phyloP scores from a whole-genome alignment of 1,284 basidiomycete species.

The Agaricales sp. region DNA sequence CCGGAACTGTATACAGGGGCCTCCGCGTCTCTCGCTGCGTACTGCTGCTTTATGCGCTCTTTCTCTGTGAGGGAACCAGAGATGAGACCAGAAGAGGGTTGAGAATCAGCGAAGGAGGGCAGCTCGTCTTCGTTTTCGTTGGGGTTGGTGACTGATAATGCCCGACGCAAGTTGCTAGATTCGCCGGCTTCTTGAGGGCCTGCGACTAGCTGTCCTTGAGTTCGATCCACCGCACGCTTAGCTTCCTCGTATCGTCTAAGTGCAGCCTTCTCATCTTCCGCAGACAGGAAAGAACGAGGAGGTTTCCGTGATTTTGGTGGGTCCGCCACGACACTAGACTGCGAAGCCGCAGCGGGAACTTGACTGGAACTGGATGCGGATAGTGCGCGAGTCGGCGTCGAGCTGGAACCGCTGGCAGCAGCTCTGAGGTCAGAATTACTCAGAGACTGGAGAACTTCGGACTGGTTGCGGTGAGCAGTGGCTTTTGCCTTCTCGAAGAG shows the following conservation, averaged over 20 bases:
- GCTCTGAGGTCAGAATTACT: slow-evolving; percentile 1
- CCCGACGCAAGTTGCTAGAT: not conserved
- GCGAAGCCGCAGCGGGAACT: not conserved
- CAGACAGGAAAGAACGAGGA: slow-evolving; percentile 28
- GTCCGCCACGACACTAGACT: not conserved
- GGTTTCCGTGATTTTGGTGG: not conserved
- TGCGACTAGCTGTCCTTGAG: slow-evolving; percentile 19
- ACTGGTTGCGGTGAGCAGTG: slow-evolving; percentile 26
- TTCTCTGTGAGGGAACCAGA: slow-evolving; percentile 13
- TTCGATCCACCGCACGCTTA: slow-evolving; percentile 53
- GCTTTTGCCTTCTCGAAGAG: slow-evolving; percentile 61
- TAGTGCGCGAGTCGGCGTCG: not conserved
- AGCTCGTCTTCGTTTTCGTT: not conserved
- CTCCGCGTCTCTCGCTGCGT: not conserved
- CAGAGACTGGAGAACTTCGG: slow-evolving; percentile 8
- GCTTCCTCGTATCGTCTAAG: slow-evolving; percentile 59
- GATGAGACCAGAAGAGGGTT: slow-evolving; percentile 13
- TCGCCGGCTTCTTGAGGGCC: slow-evolving; percentile 6
- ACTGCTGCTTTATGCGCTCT: slow-evolving; percentile 14
- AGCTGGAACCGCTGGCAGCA: not conserved
- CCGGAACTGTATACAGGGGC: slow-evolving; percentile 2
- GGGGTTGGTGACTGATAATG: not conserved
- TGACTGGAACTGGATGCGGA: not conserved
- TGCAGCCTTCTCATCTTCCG: slow-evolving; percentile 51
- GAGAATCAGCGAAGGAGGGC: not conserved